Conservation (phyloP, 2,329 filamentous ascomycete genomes). For the Pestalotiopsis sp. region DNA sequence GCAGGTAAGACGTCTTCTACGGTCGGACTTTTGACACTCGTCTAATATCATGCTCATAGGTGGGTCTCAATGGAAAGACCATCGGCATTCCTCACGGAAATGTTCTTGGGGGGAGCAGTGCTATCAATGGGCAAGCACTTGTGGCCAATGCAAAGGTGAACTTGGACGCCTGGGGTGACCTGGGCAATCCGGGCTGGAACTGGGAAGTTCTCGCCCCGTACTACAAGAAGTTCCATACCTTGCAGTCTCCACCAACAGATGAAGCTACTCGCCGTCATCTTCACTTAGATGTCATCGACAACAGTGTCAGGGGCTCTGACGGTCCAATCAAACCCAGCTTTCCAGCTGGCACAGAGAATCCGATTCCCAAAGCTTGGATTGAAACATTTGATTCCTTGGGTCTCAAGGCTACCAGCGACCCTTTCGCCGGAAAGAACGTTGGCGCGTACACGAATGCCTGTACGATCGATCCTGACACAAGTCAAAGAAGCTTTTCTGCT, state of each 20-base stretch:
- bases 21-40: background rate
- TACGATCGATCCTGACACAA: slow-evolving; percentile 14
- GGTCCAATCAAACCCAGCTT: slow-evolving; percentile 4
- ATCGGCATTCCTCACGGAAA: slow-evolving; percentile 14
- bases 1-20: slow-evolving; percentile 16
- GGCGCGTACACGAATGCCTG: slow-evolving; percentile 16
- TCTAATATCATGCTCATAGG: background rate
- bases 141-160: slow-evolving; percentile 12
- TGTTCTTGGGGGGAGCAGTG: slow-evolving; percentile 20
- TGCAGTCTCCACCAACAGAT: background rate
- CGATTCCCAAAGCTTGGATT: slow-evolving; percentile 15
- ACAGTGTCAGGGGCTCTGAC: background rate
- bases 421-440: slow-evolving; percentile 13
- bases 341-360: background rate
- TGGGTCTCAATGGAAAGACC: background rate
- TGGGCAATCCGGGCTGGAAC: slow-evolving; percentile 23
- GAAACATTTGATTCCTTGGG: slow-evolving; percentile 15
- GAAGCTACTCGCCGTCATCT: background rate
- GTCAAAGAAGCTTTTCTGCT: slow-evolving; percentile 17
- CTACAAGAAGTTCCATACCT: slow-evolving; percentile 4
- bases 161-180: slow-evolving; percentile 19
- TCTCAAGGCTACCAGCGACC: slow-evolving; percentile 10
- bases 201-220: slow-evolving; percentile 20
- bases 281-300: background rate
- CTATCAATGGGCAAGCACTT: slow-evolving; percentile 19